phyloP scores from a whole-genome alignment of 2,329 filamentous ascomycete genomes.

The Ampelomyces quisqualis region DNA sequence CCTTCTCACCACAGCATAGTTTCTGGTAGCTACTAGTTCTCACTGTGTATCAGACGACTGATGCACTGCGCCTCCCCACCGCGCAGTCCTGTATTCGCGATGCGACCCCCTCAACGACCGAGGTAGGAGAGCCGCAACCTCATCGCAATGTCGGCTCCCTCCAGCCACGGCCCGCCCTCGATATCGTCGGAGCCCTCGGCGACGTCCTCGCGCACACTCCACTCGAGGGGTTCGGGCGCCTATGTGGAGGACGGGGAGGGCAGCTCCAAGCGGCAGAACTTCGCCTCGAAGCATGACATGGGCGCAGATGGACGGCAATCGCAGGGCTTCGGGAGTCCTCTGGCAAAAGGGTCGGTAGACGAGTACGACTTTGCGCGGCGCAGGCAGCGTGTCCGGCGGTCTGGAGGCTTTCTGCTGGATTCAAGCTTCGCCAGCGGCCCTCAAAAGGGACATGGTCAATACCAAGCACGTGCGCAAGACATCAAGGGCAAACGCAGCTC shows the following conservation, averaged over 20 bases:
- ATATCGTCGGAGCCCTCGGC: slow-evolving; percentile 37
- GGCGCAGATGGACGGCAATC: slow-evolving; percentile 5
- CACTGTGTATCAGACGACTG: not conserved
- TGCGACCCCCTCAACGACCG: slow-evolving; percentile 27
- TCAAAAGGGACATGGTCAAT: slow-evolving; percentile 29
- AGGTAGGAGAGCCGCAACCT: slow-evolving; percentile 24
- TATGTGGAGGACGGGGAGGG: slow-evolving; percentile 31
- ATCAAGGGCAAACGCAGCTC: slow-evolving; percentile 43
- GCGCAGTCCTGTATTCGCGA: slow-evolving; percentile 24
- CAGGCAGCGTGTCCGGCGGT: slow-evolving; percentile 33
- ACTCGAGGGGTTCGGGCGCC: slow-evolving; percentile 29
- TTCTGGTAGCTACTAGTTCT: not conserved
- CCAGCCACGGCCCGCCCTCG: slow-evolving; percentile 38
- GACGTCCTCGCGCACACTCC: slow-evolving; percentile 36
- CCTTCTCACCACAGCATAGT: not conserved
- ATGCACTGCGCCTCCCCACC: slow-evolving; percentile 7
- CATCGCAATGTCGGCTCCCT: slow-evolving; percentile 35
- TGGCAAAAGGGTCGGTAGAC: slow-evolving; percentile 27
- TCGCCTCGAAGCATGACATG: slow-evolving; percentile 16
- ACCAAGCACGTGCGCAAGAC: slow-evolving; percentile 30
- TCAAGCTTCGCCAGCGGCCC: slow-evolving; percentile 36
- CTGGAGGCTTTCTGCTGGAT: slow-evolving; percentile 52
- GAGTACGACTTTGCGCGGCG: slow-evolving; percentile 38
- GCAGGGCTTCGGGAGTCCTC: slow-evolving; percentile 12
- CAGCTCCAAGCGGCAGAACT: slow-evolving; percentile 27